A percentile compares a stretch with the other conserved stretches of the same genome.
Evolutionary conservation across 208 protist genomes (phyloP).

Genomic region (Acanthamoeba lugdunensis): DNA sequence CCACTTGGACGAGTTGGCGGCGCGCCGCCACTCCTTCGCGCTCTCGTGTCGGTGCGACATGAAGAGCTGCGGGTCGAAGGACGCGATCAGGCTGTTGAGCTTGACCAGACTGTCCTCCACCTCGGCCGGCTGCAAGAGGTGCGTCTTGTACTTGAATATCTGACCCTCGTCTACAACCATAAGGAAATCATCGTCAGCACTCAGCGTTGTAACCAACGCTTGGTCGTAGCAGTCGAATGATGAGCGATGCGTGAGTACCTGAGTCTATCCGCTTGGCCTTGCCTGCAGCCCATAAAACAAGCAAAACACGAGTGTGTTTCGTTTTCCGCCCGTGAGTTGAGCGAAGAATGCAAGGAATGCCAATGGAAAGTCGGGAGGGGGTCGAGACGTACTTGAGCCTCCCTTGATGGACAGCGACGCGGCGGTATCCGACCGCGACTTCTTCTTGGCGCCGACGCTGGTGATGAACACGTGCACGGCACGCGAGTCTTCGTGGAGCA

Average conservation of each 20-base stretch:
- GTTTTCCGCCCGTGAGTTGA: not conserved
- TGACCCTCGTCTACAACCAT: too few species aligned
- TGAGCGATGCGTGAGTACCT: not conserved
- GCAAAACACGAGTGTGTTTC: too few species aligned
- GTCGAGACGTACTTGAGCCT: not conserved
- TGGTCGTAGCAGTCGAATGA: not conserved
- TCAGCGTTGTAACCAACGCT: too few species aligned
- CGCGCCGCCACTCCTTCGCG: not conserved
- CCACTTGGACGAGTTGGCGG: not conserved
- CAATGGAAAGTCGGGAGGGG: not conserved
- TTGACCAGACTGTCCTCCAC: not conserved
- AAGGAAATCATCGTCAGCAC: too few species aligned
- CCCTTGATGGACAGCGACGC: not conserved
- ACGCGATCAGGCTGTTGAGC: not conserved
- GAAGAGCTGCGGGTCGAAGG: not conserved
- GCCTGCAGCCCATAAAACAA: too few species aligned
- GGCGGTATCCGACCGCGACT: not conserved
- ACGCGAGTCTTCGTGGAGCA: not conserved
- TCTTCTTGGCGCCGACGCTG: not conserved
- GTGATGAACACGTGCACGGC: constrained; percentile 8
- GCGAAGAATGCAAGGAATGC: not conserved
- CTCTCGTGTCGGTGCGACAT: not conserved
- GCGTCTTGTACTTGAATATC: too few species aligned
- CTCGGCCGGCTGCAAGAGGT: not conserved
- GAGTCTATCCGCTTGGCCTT: not conserved